Base-by-base conservation (phyloP, 1,139 yeast species). In the Yamadazyma buinensis region DNA sequence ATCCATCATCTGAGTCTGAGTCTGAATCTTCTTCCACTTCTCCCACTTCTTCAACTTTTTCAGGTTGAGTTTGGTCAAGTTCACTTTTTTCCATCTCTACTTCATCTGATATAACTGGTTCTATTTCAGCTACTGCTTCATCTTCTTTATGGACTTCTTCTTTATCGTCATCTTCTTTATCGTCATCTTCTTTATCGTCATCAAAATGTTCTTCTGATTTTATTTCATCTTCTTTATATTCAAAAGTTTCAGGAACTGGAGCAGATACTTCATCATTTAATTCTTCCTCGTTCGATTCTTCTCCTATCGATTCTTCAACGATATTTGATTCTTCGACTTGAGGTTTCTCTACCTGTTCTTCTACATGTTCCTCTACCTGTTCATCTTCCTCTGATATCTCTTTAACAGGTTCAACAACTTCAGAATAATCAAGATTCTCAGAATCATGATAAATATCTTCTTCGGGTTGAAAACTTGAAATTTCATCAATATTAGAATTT, bases 211-310 rank as follows among this genome's bases (percentile, higher is more conserved):
- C n/a, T n/a, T n/a, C n/a, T n/a, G n/a, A n/a, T 5, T 9, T 24
- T 9, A 30, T 26, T 14, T 29, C 32, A 22, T 22, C 20, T 10
- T 29, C 32, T 9, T 23, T 28, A n/a, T 20, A n/a, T 11, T 43
- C 42, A 29, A 44, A 44, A 3, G 46, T 39, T 29, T 34, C 41
- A 14, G 42, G 48, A 4, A 41, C 17, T 14, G 45, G 44, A 5
- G 45, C 45, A 29, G 36, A 35, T 3, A 41, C 39, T 7, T 42
- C 26, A 8, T 29, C 33, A 3, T 15, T 12, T 4, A 8, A 5
- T 13, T n/a, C 22, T 12, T 26, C 33, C 25, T 9, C 15, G 4
- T 17, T 28, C 5, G 13, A 11, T 3, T 19, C 7, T 21, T 28
- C 30, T n/a, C n/a, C n/a, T n/a, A n/a, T n/a, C n/a, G n/a, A n/a